Evolutionary conservation across 768 basidiomycete species (phyloP), one percentile per base, ranked within the genome.

Genomic region (Boletus reticuloceps): DNA sequence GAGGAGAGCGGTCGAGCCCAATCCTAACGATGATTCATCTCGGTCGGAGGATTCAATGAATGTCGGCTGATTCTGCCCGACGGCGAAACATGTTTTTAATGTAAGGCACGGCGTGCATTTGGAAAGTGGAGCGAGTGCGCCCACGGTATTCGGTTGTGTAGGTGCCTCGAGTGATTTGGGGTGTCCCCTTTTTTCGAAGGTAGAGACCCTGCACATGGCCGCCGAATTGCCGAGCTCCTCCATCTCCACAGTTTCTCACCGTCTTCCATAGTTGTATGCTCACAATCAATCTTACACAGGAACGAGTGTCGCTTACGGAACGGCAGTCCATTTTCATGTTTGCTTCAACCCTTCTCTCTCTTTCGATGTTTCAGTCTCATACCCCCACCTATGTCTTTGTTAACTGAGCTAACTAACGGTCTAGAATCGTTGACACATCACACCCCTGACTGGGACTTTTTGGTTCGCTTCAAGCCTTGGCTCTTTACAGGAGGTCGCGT

Each of bases 161-260:
- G 50, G 60, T 56, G 51, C 50, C 54, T 29, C 44, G 37, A 59
- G 51, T 65, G 55, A 68, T 70, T 58, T 66, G 59, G 68, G 68
- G 68, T 69, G 65, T 53, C 47, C 58, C 58, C 59, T 39, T 56
- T 25, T 60, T 41, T 50, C 39, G 0, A 50, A 37, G 42, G 52
- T 32, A 45, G 19, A 37, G 19, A 38, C 47, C 25, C 25, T 55
- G 22, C 54, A 50, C 56, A 61, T 60, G 56, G 55, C 48, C 47
- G 69, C 69, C 69, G 69, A 72, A 50, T 70, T 70, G 69, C 69
- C 69, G 69, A 71, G 40, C 49, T 39, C 59, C 60, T 58, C 54
- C 43, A 53, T 70, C 64, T 70, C 69, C 69, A 71, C 69, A 72
- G 17, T 72, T 67, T 72, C 70, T 61, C 70, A 70, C 69, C 58